Evolutionary conservation across 2,329 filamentous ascomycete genomes (phyloP), one percentile per base, ranked within the genome.

Genomic region (Aureobasidium pullulans): DNA sequence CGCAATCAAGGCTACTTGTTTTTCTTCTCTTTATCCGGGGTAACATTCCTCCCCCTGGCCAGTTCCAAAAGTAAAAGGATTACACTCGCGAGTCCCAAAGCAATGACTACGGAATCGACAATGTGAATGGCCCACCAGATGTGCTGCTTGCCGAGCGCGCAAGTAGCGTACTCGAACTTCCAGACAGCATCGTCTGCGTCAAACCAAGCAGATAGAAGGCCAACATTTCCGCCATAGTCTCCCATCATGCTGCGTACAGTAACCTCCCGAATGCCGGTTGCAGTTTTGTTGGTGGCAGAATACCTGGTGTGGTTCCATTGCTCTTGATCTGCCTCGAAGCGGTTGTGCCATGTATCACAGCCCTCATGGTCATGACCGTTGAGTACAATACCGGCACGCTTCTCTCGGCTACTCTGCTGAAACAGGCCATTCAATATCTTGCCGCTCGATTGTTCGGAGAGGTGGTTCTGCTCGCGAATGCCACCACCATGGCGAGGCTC

Each of bases 191-290:
- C 19, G 3, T 19, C 39, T 15, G 3, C 9, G 71, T 97, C 90
- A 69, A 93, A 97, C 93, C 93, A 99, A 0, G 89, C 81, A 62
- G 88, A 94, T 42, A 99, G 74, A 43, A 99, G 78, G 0, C 91
- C 94, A 0, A 91, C 90, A 70, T 96, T 94, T 19, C 94, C 94
- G n/a, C 85, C 87, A 73, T 88, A 99, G 60, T 89, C 89, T 59
- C 94, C 94, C 94, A 99, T 99, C 91, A 99, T 97, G 72, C 90
- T 96, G 61, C 92, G 85, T 2, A 99, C 88, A 0, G 94, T 99
- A 64, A 97, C 84, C 74, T 99, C 94, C 31, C 93, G 81, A 6
- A 96, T 77, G 0, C 87, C 87, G 0, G 87, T 29, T 53, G 15
- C 9, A 15, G 42, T 42, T 11, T 34, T 31, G 11, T 37, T 49